A percentile compares a stretch with the other conserved stretches of the same genome.
Evolutionary conservation across 163 green algal genomes (phyloP).

Genomic region (Volvox carteri): DNA sequence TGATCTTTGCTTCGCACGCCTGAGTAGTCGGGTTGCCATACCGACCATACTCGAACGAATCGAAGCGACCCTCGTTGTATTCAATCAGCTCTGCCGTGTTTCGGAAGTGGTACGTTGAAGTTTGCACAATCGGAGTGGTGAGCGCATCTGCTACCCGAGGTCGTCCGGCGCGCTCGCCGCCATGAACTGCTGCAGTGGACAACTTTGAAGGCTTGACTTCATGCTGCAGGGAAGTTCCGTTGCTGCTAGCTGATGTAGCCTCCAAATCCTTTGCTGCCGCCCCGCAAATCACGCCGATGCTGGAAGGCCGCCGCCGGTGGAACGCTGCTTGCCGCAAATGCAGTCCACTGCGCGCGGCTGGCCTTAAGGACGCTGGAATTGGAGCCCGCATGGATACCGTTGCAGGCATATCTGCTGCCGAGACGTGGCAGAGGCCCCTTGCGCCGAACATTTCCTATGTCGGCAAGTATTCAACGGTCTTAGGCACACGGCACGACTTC

Average conservation of each 20-base stretch:
- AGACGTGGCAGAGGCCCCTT: slow-evolving; percentile 38
- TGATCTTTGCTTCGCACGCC: slow-evolving; percentile 95
- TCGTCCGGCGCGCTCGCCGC: slow-evolving; percentile 56
- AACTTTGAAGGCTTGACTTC: background rate
- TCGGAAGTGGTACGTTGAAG: slow-evolving; percentile 97
- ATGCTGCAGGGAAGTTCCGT: background rate
- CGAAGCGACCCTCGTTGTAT: slow-evolving; percentile 96
- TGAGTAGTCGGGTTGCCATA: slow-evolving; percentile 98
- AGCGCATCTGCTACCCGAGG: slow-evolving; percentile 87
- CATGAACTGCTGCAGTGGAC: slow-evolving; percentile 43
- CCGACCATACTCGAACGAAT: slow-evolving; percentile 96
- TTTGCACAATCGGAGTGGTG: slow-evolving; percentile 98
- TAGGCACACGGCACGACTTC: background rate
- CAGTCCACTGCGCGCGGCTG: slow-evolving; percentile 40
- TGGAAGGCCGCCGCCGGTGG: slow-evolving; percentile 18
- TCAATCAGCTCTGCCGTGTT: slow-evolving; percentile 95
- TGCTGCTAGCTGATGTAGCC: background rate
- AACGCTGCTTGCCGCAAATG: slow-evolving; percentile 17
- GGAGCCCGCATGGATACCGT: slow-evolving; percentile 19
- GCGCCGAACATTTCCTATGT: slow-evolving; percentile 20
- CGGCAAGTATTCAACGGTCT: background rate
- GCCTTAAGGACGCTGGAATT: slow-evolving; percentile 26
- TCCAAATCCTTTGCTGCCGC: slow-evolving; percentile 53
- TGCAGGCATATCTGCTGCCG: slow-evolving; percentile 38
- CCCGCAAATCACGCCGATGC: background rate